Evolutionary conservation across 2,329 filamentous ascomycete species (phyloP), one percentile per base, ranked within the genome.

Genomic region (Claviceps sorghi): DNA sequence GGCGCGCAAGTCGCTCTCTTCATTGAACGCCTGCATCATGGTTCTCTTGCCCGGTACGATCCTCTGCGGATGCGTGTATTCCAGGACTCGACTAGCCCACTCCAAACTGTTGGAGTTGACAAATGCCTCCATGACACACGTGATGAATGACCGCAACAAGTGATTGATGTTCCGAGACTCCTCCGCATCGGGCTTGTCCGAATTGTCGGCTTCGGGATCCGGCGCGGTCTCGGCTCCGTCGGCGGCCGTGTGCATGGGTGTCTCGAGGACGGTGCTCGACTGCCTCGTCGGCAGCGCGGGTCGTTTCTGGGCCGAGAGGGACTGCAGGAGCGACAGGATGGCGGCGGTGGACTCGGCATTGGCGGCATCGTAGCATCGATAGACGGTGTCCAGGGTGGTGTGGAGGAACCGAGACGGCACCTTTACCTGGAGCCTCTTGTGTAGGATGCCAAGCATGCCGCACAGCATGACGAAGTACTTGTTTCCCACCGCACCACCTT

Each of bases 381-480:
- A 75, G 48, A 90, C 79, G 29, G 85, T 83, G 56, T 85, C 80
- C 17, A 93, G 71, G n/a, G 84, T 85, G 0, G 82, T 82, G 50
- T 84, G 86, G 21, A 93, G 73, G 66, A 91, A 93, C 36, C 85
- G 78, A 48, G 85, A 89, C 2, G 87, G 86, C 56, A 81, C 82
- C 64, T 84, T 86, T 6, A 87, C 87, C 67, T 84, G 82, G 62
- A 93, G 82, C 54, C 87, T 76, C 52, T 76, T 77, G 65, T 90
- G 86, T 13, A 91, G 69, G 53, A 86, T 84, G 34, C 80, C 76
- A 13, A 93, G 74, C 72, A 90, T 81, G 47, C 79, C 80, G 34
- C 89, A 73, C 3, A 91, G 71, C 6, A 78, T 76, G 58, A 85
- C 79, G 63, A 89, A 89, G 56, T 81, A 81, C 52, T 67, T 61